A percentile compares a stretch with the other conserved stretches of the same genome.
phyloP scores from a whole-genome alignment of 2,329 filamentous ascomycete species.

The Tricladium varicosporioides region DNA sequence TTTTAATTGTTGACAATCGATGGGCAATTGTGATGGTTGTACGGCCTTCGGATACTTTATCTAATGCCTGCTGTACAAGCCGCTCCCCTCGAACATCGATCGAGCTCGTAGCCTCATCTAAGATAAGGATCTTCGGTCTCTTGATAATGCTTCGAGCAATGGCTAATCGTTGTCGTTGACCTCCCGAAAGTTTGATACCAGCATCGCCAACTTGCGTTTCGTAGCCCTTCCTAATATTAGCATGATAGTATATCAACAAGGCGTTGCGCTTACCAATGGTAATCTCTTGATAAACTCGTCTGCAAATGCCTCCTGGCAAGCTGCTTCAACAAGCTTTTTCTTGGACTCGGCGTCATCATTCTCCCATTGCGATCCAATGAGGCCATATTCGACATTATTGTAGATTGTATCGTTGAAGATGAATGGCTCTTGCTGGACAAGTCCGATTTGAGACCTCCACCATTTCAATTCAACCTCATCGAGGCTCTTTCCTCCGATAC shows the following conservation, averaged over 20 bases:
- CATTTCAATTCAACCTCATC: conserved; percentile 61
- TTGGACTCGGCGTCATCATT: conserved; percentile 54
- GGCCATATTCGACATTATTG: conserved; percentile 59
- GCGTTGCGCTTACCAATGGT: conserved; percentile 44
- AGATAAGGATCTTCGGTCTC: conserved; percentile 63
- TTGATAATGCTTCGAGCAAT: conserved; percentile 70
- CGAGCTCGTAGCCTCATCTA: conserved; percentile 67
- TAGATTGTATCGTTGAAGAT: conserved; percentile 66
- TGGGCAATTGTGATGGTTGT: conserved; percentile 64
- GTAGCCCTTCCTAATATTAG: conserved; percentile 53
- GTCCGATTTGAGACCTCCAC: conserved; percentile 57
- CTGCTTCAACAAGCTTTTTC: conserved; percentile 57
- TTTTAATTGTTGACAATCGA: conserved; percentile 69
- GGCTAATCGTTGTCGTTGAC: conserved; percentile 75
- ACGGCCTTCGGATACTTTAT: conserved; percentile 51
- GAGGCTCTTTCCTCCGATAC: conserved; percentile 52
- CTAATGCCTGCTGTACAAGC: conserved; percentile 53
- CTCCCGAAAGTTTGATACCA: conserved; percentile 75
- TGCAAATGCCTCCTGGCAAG: conserved; percentile 66
- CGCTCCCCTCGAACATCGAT: conserved; percentile 45
- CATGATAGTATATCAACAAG: not conserved
- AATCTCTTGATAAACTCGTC: conserved; percentile 66
- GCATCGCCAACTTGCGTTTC: conserved; percentile 73
- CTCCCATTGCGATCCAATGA: conserved; percentile 53
- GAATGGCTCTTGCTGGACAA: conserved; percentile 68